Percentiles rank a stretch among this genome's conserved stretches.
Conservation (phyloP, 768 basidiomycete species). For the Tricholoma matsutake region DNA sequence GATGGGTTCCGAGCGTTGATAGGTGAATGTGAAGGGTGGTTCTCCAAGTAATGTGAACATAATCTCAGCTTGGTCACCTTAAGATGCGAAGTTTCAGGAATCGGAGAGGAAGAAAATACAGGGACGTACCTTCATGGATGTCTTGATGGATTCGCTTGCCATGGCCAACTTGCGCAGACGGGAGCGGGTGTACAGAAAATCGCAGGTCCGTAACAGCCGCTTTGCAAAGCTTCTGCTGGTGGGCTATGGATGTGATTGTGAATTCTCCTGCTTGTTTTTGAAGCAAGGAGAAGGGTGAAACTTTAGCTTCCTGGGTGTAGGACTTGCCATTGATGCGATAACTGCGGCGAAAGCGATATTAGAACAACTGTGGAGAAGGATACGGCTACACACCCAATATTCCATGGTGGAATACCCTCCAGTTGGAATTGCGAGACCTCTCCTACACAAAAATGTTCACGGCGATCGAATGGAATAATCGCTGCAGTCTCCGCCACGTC, state of each 20-base stretch:
- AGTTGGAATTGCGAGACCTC: conserved; percentile 89
- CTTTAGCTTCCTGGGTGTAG: conserved; percentile 69
- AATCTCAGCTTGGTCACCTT: conserved; percentile 93
- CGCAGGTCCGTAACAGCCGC: conserved; percentile 73
- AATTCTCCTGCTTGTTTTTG: conserved; percentile 85
- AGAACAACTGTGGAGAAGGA: conserved; percentile 6
- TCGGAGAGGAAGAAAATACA: neutral
- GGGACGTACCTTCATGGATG: conserved; percentile 76
- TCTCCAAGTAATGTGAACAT: conserved; percentile 86
- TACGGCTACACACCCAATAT: conserved; percentile 57
- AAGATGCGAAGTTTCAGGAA: neutral
- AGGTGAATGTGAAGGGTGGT: conserved; percentile 95
- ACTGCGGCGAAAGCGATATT: conserved; percentile 34
- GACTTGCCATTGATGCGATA: conserved; percentile 79
- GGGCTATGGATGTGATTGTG: conserved; percentile 82
- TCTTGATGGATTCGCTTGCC: conserved; percentile 81
- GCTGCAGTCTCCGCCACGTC: conserved; percentile 97
- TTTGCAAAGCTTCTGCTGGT: conserved; percentile 91
- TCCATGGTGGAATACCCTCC: conserved; percentile 93
- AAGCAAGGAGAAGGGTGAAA: conserved; percentile 80
- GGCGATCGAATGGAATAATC: conserved; percentile 79
- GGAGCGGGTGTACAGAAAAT: conserved; percentile 76
- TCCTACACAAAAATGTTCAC: conserved; percentile 84
- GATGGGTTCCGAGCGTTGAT: conserved; percentile 77
- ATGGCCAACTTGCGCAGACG: conserved; percentile 84